Conservation (phyloP, 371 early-diverging fungal species). For the Mucor irregularis region DNA sequence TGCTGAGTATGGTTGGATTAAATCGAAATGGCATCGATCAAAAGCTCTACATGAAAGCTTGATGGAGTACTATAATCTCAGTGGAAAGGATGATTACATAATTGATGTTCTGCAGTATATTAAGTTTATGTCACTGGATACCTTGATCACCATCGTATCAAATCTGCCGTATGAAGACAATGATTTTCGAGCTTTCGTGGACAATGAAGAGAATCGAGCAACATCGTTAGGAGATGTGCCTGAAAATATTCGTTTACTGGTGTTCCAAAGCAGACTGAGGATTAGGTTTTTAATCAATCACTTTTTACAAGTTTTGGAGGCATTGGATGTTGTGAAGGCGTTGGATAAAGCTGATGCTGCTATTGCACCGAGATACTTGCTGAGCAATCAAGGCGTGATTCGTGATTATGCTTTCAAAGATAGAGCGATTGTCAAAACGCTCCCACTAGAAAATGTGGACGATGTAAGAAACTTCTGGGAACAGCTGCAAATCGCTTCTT, state of each 20-base stretch:
- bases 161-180: constrained; percentile 6
- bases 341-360: background rate
- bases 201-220: background rate
- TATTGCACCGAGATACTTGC: background rate
- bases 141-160: background rate
- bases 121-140: background rate
- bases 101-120: constrained; percentile 1
- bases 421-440: background rate
- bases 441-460: background rate
- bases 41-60: constrained; percentile 9
- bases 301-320: background rate
- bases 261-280: background rate
- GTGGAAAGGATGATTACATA: background rate
- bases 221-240: constrained; percentile 5
- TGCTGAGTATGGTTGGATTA: constrained; percentile 11
- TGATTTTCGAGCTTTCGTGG: background rate
- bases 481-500: background rate
- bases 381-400: background rate
- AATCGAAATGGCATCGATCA: constrained; percentile 14
- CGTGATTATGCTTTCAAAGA: constrained; percentile 3
- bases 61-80: background rate
- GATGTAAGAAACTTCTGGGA: constrained; percentile 12
- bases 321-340: constrained; percentile 2
- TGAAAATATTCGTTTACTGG: background rate
- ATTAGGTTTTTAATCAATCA: background rate